Percentiles rank a stretch among this genome's conserved stretches.
Evolutionary conservation across 768 basidiomycete species (phyloP).

Genomic region (Polyporus arcularius): DNA sequence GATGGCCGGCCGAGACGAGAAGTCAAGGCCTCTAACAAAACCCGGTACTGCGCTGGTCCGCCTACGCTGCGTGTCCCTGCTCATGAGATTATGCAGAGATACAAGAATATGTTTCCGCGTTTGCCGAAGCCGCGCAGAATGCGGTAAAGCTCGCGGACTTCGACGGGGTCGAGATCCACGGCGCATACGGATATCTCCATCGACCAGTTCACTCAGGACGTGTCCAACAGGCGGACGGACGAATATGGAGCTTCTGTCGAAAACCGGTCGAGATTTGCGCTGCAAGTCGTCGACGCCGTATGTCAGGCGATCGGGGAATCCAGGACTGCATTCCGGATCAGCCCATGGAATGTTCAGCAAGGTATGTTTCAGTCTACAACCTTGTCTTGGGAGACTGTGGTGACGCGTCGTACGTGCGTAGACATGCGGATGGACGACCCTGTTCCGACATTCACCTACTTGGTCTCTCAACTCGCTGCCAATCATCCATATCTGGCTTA

Average conservation of each 20-base stretch:
- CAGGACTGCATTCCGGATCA: constrained; percentile 1
- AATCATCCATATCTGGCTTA: constrained; percentile 42
- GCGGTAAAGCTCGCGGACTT: constrained; percentile 31
- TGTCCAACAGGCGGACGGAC: constrained; percentile 45
- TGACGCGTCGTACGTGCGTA: constrained; percentile 4
- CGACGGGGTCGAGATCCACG: constrained; percentile 28
- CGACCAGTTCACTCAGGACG: constrained; percentile 42
- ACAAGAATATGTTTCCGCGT: constrained; percentile 40
- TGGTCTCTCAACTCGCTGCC: constrained; percentile 41
- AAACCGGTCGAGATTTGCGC: constrained; percentile 43
- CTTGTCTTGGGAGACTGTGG: neutral
- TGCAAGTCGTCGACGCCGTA: constrained; percentile 42
- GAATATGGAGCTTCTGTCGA: constrained; percentile 50
- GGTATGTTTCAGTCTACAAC: constrained; percentile 5
- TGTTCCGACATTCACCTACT: constrained; percentile 29
- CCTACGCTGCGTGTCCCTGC: too few species aligned
- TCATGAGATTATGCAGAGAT: constrained; percentile 22
- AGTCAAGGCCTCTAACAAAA: constrained; percentile 26
- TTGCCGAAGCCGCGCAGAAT: constrained; percentile 23
- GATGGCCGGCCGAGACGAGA: neutral
- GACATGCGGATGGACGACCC: constrained; percentile 30
- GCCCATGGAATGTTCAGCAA: constrained; percentile 25
- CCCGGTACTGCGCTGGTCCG: neutral
- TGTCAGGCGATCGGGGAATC: constrained; percentile 7
- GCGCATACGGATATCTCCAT: constrained; percentile 31